A percentile compares a stretch with the other conserved stretches of the same genome.
Evolutionary conservation across 73 alveolate genomes (phyloP).

Genomic region (Tetrahymena borealis): DNA sequence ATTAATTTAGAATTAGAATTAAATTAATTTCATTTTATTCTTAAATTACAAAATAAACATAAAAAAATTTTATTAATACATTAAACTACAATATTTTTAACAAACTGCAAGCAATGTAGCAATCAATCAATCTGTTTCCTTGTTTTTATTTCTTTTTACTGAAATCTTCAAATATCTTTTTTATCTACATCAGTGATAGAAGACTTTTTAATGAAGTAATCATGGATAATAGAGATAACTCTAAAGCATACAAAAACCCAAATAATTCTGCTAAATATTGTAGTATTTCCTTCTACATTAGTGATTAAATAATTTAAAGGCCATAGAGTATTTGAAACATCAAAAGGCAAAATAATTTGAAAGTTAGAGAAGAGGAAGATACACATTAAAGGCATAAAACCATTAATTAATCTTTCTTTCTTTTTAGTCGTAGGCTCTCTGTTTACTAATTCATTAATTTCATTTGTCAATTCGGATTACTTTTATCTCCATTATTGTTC

Average conservation of each 20-base stretch:
- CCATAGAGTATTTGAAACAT: not conserved
- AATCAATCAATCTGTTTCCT: not conserved
- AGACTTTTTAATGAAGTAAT: not conserved
- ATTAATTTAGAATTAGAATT: too few relatives aligned
- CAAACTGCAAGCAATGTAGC: not conserved
- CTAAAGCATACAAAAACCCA: not conserved
- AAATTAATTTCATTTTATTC: too few relatives aligned
- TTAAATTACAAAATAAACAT: too few relatives aligned
- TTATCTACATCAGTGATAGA: not conserved
- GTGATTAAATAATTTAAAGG: not conserved
- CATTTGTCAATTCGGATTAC: not conserved
- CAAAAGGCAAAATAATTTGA: not conserved
- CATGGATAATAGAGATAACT: not conserved
- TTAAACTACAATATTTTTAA: too few relatives aligned
- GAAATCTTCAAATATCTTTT: not conserved
- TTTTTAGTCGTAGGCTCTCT: not conserved
- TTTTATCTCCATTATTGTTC: not conserved
- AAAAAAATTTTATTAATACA: too few relatives aligned
- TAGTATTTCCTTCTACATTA: not conserved
- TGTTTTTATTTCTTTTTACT: not conserved
- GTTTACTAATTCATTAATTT: not conserved
- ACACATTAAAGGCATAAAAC: not conserved
- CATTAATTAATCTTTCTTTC: not conserved
- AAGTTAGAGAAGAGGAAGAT: not conserved
- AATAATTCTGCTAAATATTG: not conserved